A percentile compares a stretch with the other conserved stretches of the same genome.
phyloP scores from a whole-genome alignment of 2,329 filamentous ascomycete species.

The Hypoxylon sp. region DNA sequence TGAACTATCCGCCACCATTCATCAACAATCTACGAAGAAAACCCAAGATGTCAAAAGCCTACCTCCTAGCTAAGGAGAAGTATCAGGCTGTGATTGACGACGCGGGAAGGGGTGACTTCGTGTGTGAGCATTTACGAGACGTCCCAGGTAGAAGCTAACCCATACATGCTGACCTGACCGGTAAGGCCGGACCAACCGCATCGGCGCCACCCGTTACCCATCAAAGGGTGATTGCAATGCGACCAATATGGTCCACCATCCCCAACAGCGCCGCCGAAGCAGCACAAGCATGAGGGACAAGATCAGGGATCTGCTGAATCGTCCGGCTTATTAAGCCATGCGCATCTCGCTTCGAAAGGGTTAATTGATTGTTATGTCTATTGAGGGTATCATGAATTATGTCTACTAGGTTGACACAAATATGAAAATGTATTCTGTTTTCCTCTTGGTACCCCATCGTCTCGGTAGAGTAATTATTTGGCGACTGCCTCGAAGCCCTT shows the following conservation, averaged over 20 bases:
- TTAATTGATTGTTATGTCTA: constrained; percentile 4
- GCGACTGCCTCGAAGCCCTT: not conserved
- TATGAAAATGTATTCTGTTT: constrained; percentile 5
- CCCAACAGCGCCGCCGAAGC: constrained; percentile 51
- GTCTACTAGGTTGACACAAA: constrained; percentile 14
- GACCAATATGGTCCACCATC: constrained; percentile 50
- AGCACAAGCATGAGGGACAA: constrained; percentile 50
- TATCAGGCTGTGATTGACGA: constrained; percentile 55
- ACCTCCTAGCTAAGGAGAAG: constrained; percentile 54
- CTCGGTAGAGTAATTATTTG: not conserved
- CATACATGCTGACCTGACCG: constrained; percentile 22
- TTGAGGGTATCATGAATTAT: constrained; percentile 14
- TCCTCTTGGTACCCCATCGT: not conserved
- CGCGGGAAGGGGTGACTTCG: constrained; percentile 53
- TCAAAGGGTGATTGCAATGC: constrained; percentile 51
- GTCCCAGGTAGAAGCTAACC: not conserved
- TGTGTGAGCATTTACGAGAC: constrained; percentile 47
- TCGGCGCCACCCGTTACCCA: constrained; percentile 49
- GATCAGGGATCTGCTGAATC: constrained; percentile 52
- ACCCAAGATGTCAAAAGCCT: constrained; percentile 52
- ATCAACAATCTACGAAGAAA: constrained; percentile 9
- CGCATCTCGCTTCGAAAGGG: not conserved
- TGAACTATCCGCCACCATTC: constrained; percentile 10
- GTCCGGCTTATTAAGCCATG: constrained; percentile 49
- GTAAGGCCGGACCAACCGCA: constrained; percentile 53